phyloP scores from a whole-genome alignment of 106 monocot genomes.

The Ottelia alismoides region DNA sequence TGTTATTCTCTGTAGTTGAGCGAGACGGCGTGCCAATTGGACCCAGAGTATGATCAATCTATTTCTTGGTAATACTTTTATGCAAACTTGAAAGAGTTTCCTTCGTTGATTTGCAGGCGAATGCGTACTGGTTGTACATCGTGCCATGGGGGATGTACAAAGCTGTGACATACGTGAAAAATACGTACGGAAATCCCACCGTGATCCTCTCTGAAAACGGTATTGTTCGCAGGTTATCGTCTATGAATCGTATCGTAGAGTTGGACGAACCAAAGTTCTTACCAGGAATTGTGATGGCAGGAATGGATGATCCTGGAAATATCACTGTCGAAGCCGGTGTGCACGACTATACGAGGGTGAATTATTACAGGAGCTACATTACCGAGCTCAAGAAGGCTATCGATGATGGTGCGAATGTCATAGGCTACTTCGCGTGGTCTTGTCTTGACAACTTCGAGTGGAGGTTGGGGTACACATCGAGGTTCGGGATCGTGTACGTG shows the following conservation, averaged over 20 bases:
- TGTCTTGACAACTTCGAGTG: conserved; percentile 80
- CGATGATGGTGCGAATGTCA: conserved; percentile 55
- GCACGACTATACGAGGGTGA: conserved; percentile 40
- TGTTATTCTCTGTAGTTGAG: conserved; percentile 55
- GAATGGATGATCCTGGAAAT: conserved; percentile 81
- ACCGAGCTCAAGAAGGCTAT: conserved; percentile 64
- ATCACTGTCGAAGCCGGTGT: conserved; percentile 31
- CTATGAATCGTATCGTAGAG: too few species aligned
- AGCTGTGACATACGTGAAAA: conserved; percentile 72
- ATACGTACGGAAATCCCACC: conserved; percentile 61
- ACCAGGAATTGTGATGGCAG: too few species aligned
- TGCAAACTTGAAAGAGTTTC: neutral
- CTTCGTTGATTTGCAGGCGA: conserved; percentile 32
- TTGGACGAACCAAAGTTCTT: too few species aligned
- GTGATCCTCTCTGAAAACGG: conserved; percentile 89
- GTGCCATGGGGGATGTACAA: conserved; percentile 98
- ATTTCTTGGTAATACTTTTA: neutral
- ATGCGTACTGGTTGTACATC: conserved; percentile 87
- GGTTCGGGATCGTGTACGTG: conserved; percentile 65
- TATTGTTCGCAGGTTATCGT: too few species aligned
- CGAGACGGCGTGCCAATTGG: conserved; percentile 83
- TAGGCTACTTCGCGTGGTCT: conserved; percentile 80
- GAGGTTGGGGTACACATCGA: conserved; percentile 49
- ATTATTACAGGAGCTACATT: conserved; percentile 57
- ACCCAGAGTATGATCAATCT: conserved; percentile 30